Conservation (phyloP, 441 rosid genomes). For the Eutrema salsugineum region DNA sequence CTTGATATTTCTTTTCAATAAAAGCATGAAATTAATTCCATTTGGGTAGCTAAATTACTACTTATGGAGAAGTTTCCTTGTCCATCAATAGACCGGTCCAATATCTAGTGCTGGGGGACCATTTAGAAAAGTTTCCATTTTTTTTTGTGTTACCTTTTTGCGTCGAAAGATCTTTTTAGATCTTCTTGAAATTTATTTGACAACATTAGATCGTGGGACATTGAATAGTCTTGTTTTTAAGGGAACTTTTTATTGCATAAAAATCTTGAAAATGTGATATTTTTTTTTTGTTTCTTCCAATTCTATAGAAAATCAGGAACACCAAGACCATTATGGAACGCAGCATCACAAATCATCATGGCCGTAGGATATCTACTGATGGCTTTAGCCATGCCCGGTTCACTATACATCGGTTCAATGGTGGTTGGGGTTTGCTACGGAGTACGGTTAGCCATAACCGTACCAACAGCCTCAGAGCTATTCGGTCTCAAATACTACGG, state of each 20-base stretch:
- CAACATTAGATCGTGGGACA: neutral
- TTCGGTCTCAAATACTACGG: conserved; percentile 86
- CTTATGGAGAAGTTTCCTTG: conserved; percentile 12
- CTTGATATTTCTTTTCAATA: neutral
- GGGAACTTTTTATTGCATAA: conserved; percentile 1
- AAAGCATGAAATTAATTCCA: neutral
- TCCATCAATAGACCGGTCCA: conserved; percentile 14
- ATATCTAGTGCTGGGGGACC: conserved; percentile 16
- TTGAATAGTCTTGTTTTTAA: neutral
- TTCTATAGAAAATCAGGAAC: conserved; percentile 57
- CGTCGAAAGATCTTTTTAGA: conserved; percentile 8
- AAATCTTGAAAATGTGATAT: neutral
- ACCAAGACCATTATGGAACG: conserved; percentile 89
- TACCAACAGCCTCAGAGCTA: conserved; percentile 80
- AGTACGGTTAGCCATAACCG: conserved; percentile 75
- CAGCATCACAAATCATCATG: conserved; percentile 76
- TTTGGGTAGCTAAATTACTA: neutral
- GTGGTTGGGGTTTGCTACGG: conserved; percentile 81
- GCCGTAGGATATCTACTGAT: conserved; percentile 63
- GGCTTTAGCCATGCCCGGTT: conserved; percentile 76
- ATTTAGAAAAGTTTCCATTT: neutral
- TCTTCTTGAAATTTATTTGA: neutral
- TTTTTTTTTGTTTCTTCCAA: too few species aligned
- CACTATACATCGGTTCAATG: conserved; percentile 72
- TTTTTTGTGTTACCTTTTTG: too few species aligned